Evolutionary conservation across 1,284 basidiomycete species (phyloP).

Genomic region (Sanghuangporus baumii): DNA sequence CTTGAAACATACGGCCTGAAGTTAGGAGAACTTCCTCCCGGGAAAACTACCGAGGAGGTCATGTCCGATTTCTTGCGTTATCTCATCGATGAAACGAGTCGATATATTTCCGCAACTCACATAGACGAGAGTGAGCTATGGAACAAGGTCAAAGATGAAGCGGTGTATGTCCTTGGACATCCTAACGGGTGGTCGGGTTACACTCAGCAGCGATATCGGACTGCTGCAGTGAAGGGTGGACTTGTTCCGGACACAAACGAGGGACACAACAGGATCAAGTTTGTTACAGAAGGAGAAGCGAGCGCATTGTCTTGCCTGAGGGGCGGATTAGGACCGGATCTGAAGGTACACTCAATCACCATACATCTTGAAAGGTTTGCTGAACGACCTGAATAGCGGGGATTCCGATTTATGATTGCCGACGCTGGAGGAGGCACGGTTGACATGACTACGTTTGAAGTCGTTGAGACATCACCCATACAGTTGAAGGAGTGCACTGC

Average conservation of each 20-base stretch:
- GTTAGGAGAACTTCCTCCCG: conserved; percentile 48
- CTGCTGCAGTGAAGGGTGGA: conserved; percentile 58
- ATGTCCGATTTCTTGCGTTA: conserved; percentile 74
- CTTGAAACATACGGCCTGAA: conserved; percentile 74
- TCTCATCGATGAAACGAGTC: conserved; percentile 61
- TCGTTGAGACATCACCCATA: conserved; percentile 59
- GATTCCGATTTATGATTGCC: conserved; percentile 67
- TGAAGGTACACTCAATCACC: conserved; percentile 45
- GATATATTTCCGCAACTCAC: conserved; percentile 70
- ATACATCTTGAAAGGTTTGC: neutral
- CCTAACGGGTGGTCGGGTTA: conserved; percentile 80
- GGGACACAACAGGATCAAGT: conserved; percentile 60
- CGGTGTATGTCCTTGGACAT: conserved; percentile 66
- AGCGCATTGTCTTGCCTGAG: conserved; percentile 72
- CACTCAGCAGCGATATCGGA: conserved; percentile 69
- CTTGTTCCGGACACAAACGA: conserved; percentile 64
- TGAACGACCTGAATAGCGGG: conserved; percentile 30
- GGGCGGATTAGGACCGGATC: conserved; percentile 64
- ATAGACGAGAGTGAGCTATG: conserved; percentile 42
- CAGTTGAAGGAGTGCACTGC: conserved; percentile 75
- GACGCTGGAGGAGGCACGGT: conserved; percentile 77
- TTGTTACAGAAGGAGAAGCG: conserved; percentile 77
- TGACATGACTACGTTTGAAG: conserved; percentile 72
- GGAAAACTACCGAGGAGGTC: conserved; percentile 60
- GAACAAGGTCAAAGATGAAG: conserved; percentile 57